phyloP scores from a whole-genome alignment of 1,139 yeast species.

The Meyerozyma sp. region DNA sequence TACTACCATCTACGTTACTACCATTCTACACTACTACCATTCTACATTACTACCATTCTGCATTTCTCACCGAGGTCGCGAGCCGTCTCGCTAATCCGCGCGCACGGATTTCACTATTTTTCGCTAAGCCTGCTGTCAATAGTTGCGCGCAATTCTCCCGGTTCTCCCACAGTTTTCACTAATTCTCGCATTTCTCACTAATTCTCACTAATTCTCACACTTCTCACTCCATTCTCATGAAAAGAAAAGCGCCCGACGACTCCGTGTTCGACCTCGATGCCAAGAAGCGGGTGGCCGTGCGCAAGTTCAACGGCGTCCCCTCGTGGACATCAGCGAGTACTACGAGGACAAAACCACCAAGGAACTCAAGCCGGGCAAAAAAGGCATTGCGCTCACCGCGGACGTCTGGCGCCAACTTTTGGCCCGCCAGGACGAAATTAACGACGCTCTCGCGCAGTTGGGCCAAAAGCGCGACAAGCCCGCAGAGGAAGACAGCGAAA shows the following conservation, averaged over 20 bases:
- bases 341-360: constrained; percentile 58
- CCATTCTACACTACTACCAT: no score
- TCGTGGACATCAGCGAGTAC: constrained; percentile 79
- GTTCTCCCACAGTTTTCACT: background rate
- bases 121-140: no score
- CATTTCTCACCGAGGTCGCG: no score
- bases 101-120: no score
- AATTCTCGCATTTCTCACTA: background rate
- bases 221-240: background rate
- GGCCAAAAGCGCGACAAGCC: constrained; percentile 7
- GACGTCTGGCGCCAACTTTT: constrained; percentile 61
- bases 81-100: no score
- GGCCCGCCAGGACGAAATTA: constrained; percentile 48
- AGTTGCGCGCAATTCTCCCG: no score
- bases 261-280: constrained; percentile 41
- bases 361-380: constrained; percentile 70
- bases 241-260: constrained; percentile 7
- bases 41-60: no score
- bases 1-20: no score
- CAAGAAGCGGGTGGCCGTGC: constrained; percentile 67
- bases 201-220: background rate
- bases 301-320: constrained; percentile 57
- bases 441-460: constrained; percentile 54
- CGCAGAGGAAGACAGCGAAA: constrained; percentile 1
- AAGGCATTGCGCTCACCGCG: constrained; percentile 75